Evolutionary conservation across 2,329 filamentous ascomycete genomes (phyloP), one percentile per base, ranked within the genome.

Genomic region (Sporothrix mexicana): DNA sequence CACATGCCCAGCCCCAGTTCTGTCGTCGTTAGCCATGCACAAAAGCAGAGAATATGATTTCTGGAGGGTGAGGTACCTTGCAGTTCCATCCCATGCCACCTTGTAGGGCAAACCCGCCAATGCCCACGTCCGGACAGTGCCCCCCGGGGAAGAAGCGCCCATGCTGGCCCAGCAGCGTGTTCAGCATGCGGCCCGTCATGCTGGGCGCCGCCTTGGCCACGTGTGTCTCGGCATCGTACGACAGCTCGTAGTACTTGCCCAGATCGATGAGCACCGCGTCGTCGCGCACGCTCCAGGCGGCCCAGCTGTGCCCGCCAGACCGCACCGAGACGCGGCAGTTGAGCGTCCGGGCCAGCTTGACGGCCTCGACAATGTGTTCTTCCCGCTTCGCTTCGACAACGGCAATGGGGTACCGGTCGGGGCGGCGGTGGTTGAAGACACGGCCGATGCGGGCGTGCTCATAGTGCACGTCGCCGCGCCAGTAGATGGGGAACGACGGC

Each of bases 51-150:
- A n/a, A n/a, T n/a, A n/a, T n/a, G n/a, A n/a, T n/a, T n/a, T n/a
- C n/a, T n/a, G n/a, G n/a, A n/a, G n/a, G n/a, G n/a, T n/a, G n/a
- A 57, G 25, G 9, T 20, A 72, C 59, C 66, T 83, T 84, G 75
- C 84, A 87, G 75, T 87, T 88, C 87, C 87, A 89, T 0, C 87
- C 87, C 85, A 88, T 88, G 1, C 87, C 87, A 0, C 87, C 87
- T 75, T 88, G 86, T 15, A 89, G 77, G 25, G 88, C 77, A 74
- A 88, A 88, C 0, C 87, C 87, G 0, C 86, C 86, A n/a, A 88
- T 76, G 9, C 85, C 87, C 20, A 88, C 87, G 77, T 88, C 85
- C 0, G 86, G 86, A 76, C 86, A 88, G 77, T 88, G 87, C 0
- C 87, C 87, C 0, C 85, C 85, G 0, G 82, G 80, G 75, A 88